A percentile compares a stretch with the other conserved stretches of the same genome.
Evolutionary conservation across 2,329 filamentous ascomycete genomes (phyloP).

Genomic region (Passalora sequoiae): DNA sequence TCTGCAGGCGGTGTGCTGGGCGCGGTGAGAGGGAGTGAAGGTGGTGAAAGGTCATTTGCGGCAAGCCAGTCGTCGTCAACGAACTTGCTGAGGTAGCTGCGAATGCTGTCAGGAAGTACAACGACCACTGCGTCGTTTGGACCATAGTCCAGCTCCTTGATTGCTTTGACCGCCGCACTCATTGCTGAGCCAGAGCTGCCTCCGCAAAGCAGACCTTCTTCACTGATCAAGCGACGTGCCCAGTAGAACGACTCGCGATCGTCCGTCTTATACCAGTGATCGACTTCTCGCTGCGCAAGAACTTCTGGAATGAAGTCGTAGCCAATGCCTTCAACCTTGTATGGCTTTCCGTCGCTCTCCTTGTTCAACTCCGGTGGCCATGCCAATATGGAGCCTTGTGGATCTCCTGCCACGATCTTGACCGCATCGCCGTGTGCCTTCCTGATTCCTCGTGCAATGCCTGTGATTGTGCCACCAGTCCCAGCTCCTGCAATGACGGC

Average conservation of each 20-base stretch:
- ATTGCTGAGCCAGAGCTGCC: conserved; percentile 92
- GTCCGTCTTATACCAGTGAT: conserved; percentile 98
- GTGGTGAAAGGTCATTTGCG: conserved; percentile 83
- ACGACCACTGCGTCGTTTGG: conserved; percentile 88
- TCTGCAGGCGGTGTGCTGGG: conserved; percentile 32
- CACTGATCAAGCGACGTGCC: conserved; percentile 82
- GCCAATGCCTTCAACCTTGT: conserved; percentile 98
- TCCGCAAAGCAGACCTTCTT: conserved; percentile 89
- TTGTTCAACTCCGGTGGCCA: conserved; percentile 74
- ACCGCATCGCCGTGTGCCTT: conserved; percentile 75
- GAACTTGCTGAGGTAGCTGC: conserved; percentile 97
- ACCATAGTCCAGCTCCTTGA: conserved; percentile 68
- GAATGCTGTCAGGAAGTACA: conserved; percentile 88
- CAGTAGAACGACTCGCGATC: conserved; percentile 87
- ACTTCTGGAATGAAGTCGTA: conserved; percentile 98
- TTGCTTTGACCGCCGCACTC: conserved; percentile 70
- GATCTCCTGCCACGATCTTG: conserved; percentile 89
- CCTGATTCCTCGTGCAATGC: conserved; percentile 74
- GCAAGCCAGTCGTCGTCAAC: conserved; percentile 98
- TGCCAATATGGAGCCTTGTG: conserved; percentile 84
- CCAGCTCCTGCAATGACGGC: conserved; percentile 87
- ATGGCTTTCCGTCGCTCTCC: conserved; percentile 72
- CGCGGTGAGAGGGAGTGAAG: conserved; percentile 46
- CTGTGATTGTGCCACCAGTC: conserved; percentile 92
- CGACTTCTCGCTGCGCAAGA: conserved; percentile 70